These are phyloP conservation scores for Beauveria sp. DNA, from an alignment of 2,329 filamentous ascomycete genomes.

Conservation along the genomic window DNA sequence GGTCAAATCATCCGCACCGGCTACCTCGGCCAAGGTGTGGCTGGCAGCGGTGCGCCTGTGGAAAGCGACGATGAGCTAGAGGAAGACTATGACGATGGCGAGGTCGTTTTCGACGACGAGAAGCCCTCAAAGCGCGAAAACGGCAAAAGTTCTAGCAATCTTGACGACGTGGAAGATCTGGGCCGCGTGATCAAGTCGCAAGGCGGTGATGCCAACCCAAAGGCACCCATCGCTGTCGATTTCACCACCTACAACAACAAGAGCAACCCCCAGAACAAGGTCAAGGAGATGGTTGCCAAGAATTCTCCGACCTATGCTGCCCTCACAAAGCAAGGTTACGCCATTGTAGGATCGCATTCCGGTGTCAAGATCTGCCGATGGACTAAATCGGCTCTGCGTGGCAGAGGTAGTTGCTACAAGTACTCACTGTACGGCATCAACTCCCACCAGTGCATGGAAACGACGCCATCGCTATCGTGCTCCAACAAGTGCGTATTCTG, in stretches of 20 bases:
- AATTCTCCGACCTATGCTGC: conserved; percentile 81
- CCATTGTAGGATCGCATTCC: conserved; percentile 89
- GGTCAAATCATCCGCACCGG: conserved; percentile 53
- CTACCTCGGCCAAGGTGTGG: conserved; percentile 55
- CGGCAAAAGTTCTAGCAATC: conserved; percentile 27
- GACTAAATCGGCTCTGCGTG: conserved; percentile 94
- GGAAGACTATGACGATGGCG: conserved; percentile 50
- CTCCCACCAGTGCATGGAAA: conserved; percentile 97
- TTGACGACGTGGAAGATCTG: conserved; percentile 82
- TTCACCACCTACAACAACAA: conserved; percentile 67
- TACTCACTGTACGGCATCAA: conserved; percentile 95
- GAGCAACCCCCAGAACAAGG: conserved; percentile 32
- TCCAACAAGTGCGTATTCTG: conserved; percentile 99
- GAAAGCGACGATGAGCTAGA: conserved; percentile 76
- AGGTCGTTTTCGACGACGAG: conserved; percentile 38
- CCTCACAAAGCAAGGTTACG: conserved; percentile 93
- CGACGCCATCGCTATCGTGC: conserved; percentile 89
- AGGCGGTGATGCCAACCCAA: conserved; percentile 26
- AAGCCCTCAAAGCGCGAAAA: conserved; percentile 36
- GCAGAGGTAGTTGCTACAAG: conserved; percentile 94
- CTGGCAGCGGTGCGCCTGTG: conserved; percentile 72
- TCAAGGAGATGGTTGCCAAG: conserved; percentile 92
- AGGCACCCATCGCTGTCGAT: conserved; percentile 64
- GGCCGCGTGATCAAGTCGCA: conserved; percentile 54
- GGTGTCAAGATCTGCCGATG: conserved; percentile 97